Evolutionary conservation across 306 rosid species (phyloP), one percentile per base, ranked within the genome.

Genomic region (Inga oerstediana): DNA sequence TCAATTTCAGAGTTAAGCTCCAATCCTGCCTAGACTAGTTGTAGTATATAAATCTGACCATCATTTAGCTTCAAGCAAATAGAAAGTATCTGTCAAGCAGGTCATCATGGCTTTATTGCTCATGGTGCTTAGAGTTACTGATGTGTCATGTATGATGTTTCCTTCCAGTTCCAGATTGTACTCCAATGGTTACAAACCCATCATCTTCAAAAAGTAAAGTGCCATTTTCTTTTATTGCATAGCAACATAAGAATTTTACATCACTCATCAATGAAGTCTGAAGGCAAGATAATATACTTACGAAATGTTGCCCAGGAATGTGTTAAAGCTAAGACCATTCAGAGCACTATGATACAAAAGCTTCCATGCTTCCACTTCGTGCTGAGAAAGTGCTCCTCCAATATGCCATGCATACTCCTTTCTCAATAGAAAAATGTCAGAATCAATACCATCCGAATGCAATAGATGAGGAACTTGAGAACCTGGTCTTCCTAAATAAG

Each of bases 381-480:
- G 96, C 71, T 81, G 97, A 27, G 97, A 70, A 82, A 93, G 97
- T 72, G 93, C 92, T 77, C 99, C 99, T 87, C 98, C 97, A 72
- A 96, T 90, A 81, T 90, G 99, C 98, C 99, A 93, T 80, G 97
- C 97, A 82, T 88, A 90, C 75, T 91, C 92, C 93, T 92, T 88
- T 83, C 90, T 96, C 79, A 93, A 77, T 72, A 92, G 81, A n/a
- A 92, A 43, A 80, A 82, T 51, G 75, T 79, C 85, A 43, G 97
- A 75, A 82, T 92, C 90, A 54, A 90, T 62, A 79, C 68, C 81
- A 59, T 89, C 93, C 11, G 71, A 46, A 52, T 86, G 83, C 85
- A 89, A 73, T 43, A 96, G 82, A 59, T 65, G 88, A 71, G 99
- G 99, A 88, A 92, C 89, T 71, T 89, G 92, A 78, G 84, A 89